phyloP scores from a whole-genome alignment of 148 eudicot species.

The Persicaria tinctoria region DNA sequence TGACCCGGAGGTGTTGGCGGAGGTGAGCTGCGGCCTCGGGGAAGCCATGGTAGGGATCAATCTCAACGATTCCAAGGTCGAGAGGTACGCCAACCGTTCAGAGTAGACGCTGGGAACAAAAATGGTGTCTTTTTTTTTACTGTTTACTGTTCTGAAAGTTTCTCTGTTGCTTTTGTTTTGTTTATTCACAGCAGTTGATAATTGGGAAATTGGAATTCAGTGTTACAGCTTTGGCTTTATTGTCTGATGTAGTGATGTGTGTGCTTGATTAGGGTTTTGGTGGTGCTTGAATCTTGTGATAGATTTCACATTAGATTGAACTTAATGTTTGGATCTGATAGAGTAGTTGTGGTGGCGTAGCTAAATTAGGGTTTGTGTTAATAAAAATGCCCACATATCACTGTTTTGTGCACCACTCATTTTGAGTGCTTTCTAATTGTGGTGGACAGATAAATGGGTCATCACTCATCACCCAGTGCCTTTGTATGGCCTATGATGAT shows the following conservation, averaged over 20 bases:
- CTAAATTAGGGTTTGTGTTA: no score
- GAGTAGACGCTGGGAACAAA: slow-evolving; percentile 25
- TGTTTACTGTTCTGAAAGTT: not conserved
- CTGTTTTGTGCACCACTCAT: not conserved
- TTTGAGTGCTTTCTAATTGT: not conserved
- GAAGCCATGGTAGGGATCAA: slow-evolving; percentile 90
- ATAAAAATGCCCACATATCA: not conserved
- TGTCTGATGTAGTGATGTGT: not conserved
- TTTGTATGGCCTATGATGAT: no score
- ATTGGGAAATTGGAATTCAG: not conserved
- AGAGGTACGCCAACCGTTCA: slow-evolving; percentile 69
- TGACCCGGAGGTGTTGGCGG: slow-evolving; percentile 66
- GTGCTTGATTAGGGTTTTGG: not conserved
- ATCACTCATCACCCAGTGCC: not conserved
- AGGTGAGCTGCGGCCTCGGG: slow-evolving; percentile 80
- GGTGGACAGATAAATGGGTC: not conserved
- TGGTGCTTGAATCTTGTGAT: not conserved
- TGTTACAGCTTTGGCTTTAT: slow-evolving; percentile 1
- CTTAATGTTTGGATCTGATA: no score
- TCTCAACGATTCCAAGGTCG: slow-evolving; percentile 60
- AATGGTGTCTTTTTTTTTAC: not conserved
- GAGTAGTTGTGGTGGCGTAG: no score
- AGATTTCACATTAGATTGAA: not conserved
- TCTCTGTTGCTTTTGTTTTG: not conserved
- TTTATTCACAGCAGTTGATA: not conserved